Conservation (phyloP, 495 filamentous ascomycete species). For the Penicillium flavigenum region DNA sequence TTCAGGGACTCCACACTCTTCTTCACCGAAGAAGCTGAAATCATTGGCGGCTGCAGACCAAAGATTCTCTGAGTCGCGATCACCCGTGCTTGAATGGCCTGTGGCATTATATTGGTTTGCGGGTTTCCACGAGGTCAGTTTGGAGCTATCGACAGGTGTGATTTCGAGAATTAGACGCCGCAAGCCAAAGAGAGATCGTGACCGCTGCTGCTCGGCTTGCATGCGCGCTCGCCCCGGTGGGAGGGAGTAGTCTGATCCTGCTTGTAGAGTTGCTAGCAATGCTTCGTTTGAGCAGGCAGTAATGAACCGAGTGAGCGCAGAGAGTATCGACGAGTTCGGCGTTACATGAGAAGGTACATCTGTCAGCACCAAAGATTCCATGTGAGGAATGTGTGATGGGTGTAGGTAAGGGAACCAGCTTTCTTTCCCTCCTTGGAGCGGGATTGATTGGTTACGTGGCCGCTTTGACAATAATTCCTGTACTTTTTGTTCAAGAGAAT, state of each 20-base stretch:
- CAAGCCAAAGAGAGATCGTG: constrained; percentile 54
- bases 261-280: constrained; percentile 54
- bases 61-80: constrained; percentile 58
- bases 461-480: constrained; percentile 39
- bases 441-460: constrained; percentile 34
- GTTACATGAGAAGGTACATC: constrained; percentile 56
- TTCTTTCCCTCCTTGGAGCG: constrained; percentile 29
- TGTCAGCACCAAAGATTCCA: constrained; percentile 58
- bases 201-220: constrained; percentile 43
- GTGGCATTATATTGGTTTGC: constrained; percentile 36
- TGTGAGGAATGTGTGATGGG: constrained; percentile 55
- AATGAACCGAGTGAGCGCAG: constrained; percentile 56
- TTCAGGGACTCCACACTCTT: constrained; percentile 55
- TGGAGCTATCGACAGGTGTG: constrained; percentile 33
- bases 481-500: constrained; percentile 30
- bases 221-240: constrained; percentile 47
- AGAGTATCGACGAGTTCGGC: constrained; percentile 41
- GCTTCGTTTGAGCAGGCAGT: constrained; percentile 59
- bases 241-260: constrained; percentile 49
- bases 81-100: constrained; percentile 58
- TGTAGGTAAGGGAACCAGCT: constrained; percentile 48
- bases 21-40: constrained; percentile 65
- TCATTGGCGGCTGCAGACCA: constrained; percentile 60
- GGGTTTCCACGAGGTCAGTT: constrained; percentile 40
- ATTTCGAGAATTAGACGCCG: constrained; percentile 58